phyloP scores from a whole-genome alignment of 345 rosid genomes.

The Turritis glabra region DNA sequence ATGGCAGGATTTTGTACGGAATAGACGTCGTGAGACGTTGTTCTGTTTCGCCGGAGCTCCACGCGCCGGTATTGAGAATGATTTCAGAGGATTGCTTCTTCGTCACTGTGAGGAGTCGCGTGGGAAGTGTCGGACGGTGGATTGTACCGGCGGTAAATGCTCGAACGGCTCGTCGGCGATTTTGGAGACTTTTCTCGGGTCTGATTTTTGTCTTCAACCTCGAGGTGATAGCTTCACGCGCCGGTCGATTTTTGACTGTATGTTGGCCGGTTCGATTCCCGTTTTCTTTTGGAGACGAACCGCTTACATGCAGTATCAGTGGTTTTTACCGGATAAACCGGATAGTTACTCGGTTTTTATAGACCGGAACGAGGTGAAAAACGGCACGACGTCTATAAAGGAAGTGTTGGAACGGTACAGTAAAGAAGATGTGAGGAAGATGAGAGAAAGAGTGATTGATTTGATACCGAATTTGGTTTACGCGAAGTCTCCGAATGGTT shows the following conservation, averaged over 20 bases:
- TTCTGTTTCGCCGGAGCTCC: constrained; percentile 95
- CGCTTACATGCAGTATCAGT: constrained; percentile 84
- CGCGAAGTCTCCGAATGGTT: constrained; percentile 58
- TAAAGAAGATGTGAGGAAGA: constrained; percentile 57
- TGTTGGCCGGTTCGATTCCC: constrained; percentile 95
- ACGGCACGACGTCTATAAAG: constrained; percentile 66
- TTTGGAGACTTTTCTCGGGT: constrained; percentile 70
- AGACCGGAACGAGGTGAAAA: constrained; percentile 70
- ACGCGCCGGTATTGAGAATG: constrained; percentile 61
- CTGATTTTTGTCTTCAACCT: constrained; percentile 89
- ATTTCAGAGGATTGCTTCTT: constrained; percentile 68
- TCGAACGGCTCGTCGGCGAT: constrained; percentile 77
- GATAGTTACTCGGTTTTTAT: constrained; percentile 77
- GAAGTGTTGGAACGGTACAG: constrained; percentile 65
- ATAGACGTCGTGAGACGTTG: constrained; percentile 52
- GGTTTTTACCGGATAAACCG: constrained; percentile 84
- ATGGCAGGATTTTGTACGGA: constrained; percentile 81
- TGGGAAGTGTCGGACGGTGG: constrained; percentile 58
- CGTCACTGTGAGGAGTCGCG: constrained; percentile 63
- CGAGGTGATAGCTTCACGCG: constrained; percentile 97
- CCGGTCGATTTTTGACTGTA: constrained; percentile 88
- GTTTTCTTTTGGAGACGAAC: constrained; percentile 91
- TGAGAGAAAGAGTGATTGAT: constrained; percentile 82
- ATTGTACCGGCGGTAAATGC: constrained; percentile 62
- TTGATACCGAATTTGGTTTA: constrained; percentile 72